These are phyloP conservation scores for Epichloe elymi DNA, from an alignment of 2,329 filamentous ascomycete species.

Conservation along the genomic window DNA sequence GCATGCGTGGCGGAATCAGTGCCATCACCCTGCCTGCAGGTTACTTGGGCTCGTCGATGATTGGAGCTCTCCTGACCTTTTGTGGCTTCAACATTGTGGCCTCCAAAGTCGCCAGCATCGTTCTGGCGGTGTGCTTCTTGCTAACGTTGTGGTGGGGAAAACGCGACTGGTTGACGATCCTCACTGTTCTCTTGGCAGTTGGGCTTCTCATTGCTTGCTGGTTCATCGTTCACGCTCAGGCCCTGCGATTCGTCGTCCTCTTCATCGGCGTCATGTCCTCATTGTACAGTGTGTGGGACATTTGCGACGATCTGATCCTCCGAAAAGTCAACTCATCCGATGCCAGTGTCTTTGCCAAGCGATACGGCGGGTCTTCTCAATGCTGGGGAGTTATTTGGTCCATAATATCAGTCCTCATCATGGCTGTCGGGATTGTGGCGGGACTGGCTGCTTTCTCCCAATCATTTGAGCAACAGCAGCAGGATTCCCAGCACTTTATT, in stretches of 20 bases:
- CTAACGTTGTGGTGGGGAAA: slow-evolving; percentile 75
- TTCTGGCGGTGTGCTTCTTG: slow-evolving; percentile 60
- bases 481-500: slow-evolving; percentile 56
- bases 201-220: slow-evolving; percentile 61
- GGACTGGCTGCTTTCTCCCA: slow-evolving; percentile 66
- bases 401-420: slow-evolving; percentile 56
- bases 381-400: slow-evolving; percentile 76
- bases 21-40: slow-evolving; percentile 64
- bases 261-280: slow-evolving; percentile 77
- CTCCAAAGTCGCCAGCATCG: slow-evolving; percentile 64
- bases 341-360: slow-evolving; percentile 64
- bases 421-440: slow-evolving; percentile 61
- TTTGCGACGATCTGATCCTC: slow-evolving; percentile 69
- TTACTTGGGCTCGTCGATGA: slow-evolving; percentile 64
- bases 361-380: slow-evolving; percentile 65
- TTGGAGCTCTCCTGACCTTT: slow-evolving; percentile 65
- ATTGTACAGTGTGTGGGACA: slow-evolving; percentile 74
- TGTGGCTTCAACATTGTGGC: slow-evolving; percentile 73
- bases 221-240: slow-evolving; percentile 67
- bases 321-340: slow-evolving; percentile 71
- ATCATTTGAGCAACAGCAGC: slow-evolving; percentile 52
- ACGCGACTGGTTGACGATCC: slow-evolving; percentile 63
- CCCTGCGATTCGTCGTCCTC: slow-evolving; percentile 59
- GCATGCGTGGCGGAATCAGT: slow-evolving; percentile 59
- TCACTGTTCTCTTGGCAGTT: slow-evolving; percentile 56